These are phyloP conservation scores for Arthroderma sp. DNA, from an alignment of 2,329 filamentous ascomycete genomes.

Conservation along the genomic window DNA sequence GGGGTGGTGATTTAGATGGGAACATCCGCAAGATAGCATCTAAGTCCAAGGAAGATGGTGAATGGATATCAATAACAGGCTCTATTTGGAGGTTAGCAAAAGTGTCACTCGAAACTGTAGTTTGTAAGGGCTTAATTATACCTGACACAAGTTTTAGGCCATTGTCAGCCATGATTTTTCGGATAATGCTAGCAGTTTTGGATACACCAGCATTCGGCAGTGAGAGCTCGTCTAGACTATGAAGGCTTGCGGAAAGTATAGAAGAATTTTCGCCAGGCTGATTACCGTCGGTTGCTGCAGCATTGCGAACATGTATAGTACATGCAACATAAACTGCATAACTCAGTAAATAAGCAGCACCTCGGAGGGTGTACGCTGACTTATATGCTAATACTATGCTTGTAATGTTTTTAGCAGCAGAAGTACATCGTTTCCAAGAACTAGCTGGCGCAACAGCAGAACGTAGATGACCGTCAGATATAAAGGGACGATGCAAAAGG, in stretches of 20 bases:
- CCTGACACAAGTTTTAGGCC: slow-evolving; percentile 13
- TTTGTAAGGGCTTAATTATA: slow-evolving; percentile 2
- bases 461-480: slow-evolving; percentile 24
- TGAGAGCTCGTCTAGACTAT: slow-evolving; percentile 24
- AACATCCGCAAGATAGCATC: slow-evolving; percentile 17
- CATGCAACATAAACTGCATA: slow-evolving; percentile 36
- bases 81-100: slow-evolving; percentile 6
- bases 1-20: slow-evolving; percentile 11
- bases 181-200: slow-evolving; percentile 15
- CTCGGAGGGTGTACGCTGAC: slow-evolving; percentile 29
- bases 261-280: slow-evolving; percentile 18
- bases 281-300: slow-evolving; percentile 18
- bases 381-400: slow-evolving; percentile 28
- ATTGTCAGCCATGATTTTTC: slow-evolving; percentile 15
- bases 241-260: slow-evolving; percentile 20
- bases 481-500: slow-evolving; percentile 37
- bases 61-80: slow-evolving; percentile 10
- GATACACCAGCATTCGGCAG: slow-evolving; percentile 14
- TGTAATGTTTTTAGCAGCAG: slow-evolving; percentile 28
- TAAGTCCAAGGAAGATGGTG: slow-evolving; percentile 14
- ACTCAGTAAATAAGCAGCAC: slow-evolving; percentile 33
- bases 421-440: slow-evolving; percentile 26
- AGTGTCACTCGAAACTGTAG: background rate
- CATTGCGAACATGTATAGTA: slow-evolving; percentile 33
- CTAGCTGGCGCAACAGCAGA: slow-evolving; percentile 17